Percentiles rank a stretch among this genome's conserved stretches.
phyloP scores from a whole-genome alignment of 495 filamentous ascomycete genomes.

The Podospora sp. region DNA sequence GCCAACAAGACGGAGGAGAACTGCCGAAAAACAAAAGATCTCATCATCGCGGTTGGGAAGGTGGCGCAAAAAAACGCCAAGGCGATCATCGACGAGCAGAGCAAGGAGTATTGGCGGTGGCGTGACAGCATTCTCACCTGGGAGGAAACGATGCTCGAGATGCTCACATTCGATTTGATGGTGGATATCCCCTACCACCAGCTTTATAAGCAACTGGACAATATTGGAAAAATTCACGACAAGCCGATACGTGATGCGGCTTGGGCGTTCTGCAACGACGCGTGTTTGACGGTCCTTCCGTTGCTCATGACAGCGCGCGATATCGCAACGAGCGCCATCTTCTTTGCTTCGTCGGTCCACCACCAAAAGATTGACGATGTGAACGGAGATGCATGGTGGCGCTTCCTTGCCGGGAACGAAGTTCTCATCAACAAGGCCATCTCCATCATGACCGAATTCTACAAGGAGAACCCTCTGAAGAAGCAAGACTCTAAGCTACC shows the following conservation, averaged over 20 bases:
- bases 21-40: slow-evolving; percentile 87
- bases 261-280: slow-evolving; percentile 93
- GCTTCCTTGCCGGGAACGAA: slow-evolving; percentile 61
- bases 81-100: slow-evolving; percentile 87
- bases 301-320: slow-evolving; percentile 77
- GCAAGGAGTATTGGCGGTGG: slow-evolving; percentile 97
- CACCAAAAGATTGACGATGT: slow-evolving; percentile 74
- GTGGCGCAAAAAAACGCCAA: slow-evolving; percentile 92
- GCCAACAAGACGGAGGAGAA: slow-evolving; percentile 97
- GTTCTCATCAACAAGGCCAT: slow-evolving; percentile 66
- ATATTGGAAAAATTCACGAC: slow-evolving; percentile 69
- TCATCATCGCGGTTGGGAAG: slow-evolving; percentile 88
- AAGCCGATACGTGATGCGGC: slow-evolving; percentile 77
- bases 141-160: slow-evolving; percentile 90
- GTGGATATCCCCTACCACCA: slow-evolving; percentile 81
- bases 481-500: slow-evolving; percentile 46
- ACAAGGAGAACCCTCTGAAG: slow-evolving; percentile 65
- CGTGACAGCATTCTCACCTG: slow-evolving; percentile 86
- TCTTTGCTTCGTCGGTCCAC: slow-evolving; percentile 74
- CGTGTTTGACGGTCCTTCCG: slow-evolving; percentile 77
- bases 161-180: slow-evolving; percentile 90
- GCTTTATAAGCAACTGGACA: slow-evolving; percentile 74
- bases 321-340: slow-evolving; percentile 83
- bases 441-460: slow-evolving; percentile 71
- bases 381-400: slow-evolving; percentile 87